These are phyloP conservation scores for Arthroderma sp. DNA, from an alignment of 2,329 filamentous ascomycete species.

Conservation along the genomic window DNA sequence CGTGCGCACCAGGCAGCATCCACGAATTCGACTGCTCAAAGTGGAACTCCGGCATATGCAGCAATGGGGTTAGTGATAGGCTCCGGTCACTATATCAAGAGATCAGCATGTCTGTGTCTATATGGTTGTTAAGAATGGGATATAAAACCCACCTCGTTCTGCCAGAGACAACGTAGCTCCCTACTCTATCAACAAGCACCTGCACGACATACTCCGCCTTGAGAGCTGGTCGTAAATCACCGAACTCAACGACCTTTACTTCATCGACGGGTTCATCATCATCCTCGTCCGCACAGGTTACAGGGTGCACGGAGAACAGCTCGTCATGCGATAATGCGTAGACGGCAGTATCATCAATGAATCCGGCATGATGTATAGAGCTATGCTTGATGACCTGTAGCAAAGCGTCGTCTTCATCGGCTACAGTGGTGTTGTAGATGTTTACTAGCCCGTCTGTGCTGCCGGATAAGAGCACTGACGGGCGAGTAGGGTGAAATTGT, in stretches of 20 bases:
- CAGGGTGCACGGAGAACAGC: constrained; percentile 45
- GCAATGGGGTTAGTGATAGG: constrained; percentile 34
- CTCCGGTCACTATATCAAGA: constrained; percentile 25
- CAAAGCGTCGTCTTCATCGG: constrained; percentile 50
- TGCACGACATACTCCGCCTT: constrained; percentile 50
- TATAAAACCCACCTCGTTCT: constrained; percentile 36
- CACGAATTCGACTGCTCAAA: constrained; percentile 32
- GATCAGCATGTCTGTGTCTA: neutral
- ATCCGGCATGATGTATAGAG: constrained; percentile 51
- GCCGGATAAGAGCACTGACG: constrained; percentile 45
- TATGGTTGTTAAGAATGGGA: neutral
- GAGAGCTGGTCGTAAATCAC: constrained; percentile 45
- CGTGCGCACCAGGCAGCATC: constrained; percentile 37
- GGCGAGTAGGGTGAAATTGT: constrained; percentile 42
- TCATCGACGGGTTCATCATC: constrained; percentile 38
- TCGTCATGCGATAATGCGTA: constrained; percentile 53
- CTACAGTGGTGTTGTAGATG: constrained; percentile 46
- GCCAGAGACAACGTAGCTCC: constrained; percentile 37
- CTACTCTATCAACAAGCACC: constrained; percentile 35
- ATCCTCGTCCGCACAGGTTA: constrained; percentile 32
- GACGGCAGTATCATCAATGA: constrained; percentile 41
- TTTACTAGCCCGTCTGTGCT: constrained; percentile 53
- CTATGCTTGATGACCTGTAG: constrained; percentile 52
- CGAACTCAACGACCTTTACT: constrained; percentile 36
- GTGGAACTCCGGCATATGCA: constrained; percentile 26